Conservation (phyloP, 441 rosid genomes). For the Corymbia citriodora region DNA sequence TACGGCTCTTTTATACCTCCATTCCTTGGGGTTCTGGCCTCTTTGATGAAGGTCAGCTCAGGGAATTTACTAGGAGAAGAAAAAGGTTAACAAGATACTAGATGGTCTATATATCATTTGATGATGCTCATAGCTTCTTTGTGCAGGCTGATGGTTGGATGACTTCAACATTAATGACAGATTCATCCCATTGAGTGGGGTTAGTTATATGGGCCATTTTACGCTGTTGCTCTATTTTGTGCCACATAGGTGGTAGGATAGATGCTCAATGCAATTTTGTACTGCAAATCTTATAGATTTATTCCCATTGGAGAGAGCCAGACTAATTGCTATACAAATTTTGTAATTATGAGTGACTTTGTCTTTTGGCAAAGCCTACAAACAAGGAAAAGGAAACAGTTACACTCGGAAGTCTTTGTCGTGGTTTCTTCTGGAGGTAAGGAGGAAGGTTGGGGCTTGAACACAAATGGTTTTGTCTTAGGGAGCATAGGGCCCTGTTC, state of each 20-base stretch:
- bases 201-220: not conserved
- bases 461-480: not conserved
- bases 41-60: not conserved
- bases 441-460: not conserved
- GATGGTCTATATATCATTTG: fast-evolving
- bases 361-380: not conserved
- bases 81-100: not conserved
- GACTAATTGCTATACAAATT: not conserved
- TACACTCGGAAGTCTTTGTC: not conserved
- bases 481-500: not conserved
- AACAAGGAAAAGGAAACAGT: not conserved
- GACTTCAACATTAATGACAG: not conserved
- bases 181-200: not conserved
- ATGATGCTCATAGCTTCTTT: not conserved
- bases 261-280: not conserved
- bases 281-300: not conserved
- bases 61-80: not conserved
- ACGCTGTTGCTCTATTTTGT: not conserved
- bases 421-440: not conserved
- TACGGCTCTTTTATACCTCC: not conserved
- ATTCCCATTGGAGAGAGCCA: not conserved
- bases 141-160: not conserved
- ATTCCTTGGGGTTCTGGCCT: not conserved
- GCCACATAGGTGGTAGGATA: not conserved
- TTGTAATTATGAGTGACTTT: not conserved